Evolutionary conservation across 805 yeast genomes (phyloP).

Genomic region (Starmerella floris): DNA sequence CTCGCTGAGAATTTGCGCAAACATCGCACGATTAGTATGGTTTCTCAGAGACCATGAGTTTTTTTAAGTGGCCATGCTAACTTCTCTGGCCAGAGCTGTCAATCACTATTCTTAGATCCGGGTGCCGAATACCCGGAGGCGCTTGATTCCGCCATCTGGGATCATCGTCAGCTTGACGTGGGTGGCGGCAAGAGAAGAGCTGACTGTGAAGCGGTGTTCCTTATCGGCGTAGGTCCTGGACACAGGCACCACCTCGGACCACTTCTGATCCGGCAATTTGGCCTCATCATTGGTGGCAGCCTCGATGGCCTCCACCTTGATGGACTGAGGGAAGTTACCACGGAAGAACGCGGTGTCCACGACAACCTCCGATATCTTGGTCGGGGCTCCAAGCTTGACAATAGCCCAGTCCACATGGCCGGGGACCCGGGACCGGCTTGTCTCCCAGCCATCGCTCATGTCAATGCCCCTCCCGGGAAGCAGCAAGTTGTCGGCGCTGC

Average conservation of each 20-base stretch:
- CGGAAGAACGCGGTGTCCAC: conserved; percentile 89
- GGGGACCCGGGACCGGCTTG: conserved; percentile 68
- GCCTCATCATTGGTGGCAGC: conserved; percentile 28
- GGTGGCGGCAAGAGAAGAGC: conserved; percentile 31
- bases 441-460: conserved; percentile 99
- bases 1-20: no score
- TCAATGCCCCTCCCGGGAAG: conserved; percentile 91
- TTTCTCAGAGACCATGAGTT: no score
- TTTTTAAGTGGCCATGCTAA: no score
- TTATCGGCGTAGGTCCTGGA: conserved; percentile 70
- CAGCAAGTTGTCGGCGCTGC: conserved; percentile 75
- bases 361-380: conserved; percentile 41
- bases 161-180: conserved; percentile 72
- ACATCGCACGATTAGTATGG: no score
- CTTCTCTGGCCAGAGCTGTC: no score
- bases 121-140: conserved; percentile 69
- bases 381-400: conserved; percentile 62
- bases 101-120: no score
- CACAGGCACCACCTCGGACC: conserved; percentile 55
- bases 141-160: conserved; percentile 95
- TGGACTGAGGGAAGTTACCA: conserved; percentile 84
- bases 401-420: conserved; percentile 91
- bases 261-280: conserved; percentile 35
- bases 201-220: conserved; percentile 44
- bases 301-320: conserved; percentile 52